A percentile compares a stretch with the other conserved stretches of the same genome.
phyloP scores from a whole-genome alignment of 2,329 filamentous ascomycete genomes.

The Beauveria rudraprayagi region DNA sequence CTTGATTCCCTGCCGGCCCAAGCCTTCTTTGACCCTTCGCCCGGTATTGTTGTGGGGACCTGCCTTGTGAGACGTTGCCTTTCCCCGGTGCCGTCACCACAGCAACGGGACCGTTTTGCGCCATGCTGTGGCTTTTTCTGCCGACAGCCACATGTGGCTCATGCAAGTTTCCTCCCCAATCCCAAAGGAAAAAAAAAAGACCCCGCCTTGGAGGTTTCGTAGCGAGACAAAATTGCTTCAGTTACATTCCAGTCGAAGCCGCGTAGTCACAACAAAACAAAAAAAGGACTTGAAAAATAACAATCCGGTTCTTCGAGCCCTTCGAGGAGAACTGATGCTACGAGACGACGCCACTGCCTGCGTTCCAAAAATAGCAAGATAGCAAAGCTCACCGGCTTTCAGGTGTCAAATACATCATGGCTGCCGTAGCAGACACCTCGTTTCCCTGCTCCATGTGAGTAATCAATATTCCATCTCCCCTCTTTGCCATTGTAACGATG shows the following conservation, averaged over 20 bases:
- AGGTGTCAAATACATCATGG: slow-evolving; percentile 27
- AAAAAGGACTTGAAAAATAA: neutral
- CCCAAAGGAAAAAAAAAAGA: neutral
- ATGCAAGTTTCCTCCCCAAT: too few relatives aligned
- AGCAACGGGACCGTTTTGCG: slow-evolving; percentile 14
- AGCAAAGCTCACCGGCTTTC: neutral
- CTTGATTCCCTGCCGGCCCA: too few relatives aligned
- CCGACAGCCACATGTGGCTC: neutral
- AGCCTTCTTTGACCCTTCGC: too few relatives aligned
- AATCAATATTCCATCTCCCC: neutral
- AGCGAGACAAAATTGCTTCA: neutral
- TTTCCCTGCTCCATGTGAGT: slow-evolving; percentile 59
- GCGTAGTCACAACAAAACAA: slow-evolving; percentile 3
- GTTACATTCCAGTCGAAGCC: slow-evolving; percentile 3
- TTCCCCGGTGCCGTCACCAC: slow-evolving; percentile 12
- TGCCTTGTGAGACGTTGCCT: neutral
- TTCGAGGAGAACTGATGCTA: neutral
- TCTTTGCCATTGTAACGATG: too few relatives aligned
- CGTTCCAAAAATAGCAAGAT: slow-evolving; percentile 7
- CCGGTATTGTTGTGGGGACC: slow-evolving; percentile 14
- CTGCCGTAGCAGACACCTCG: slow-evolving; percentile 32
- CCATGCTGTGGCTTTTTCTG: neutral
- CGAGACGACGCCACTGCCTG: neutral
- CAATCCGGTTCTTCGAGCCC: neutral
- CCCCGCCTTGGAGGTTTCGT: neutral